A percentile compares a stretch with the other conserved stretches of the same genome.
phyloP scores from a whole-genome alignment of 257 asterid genomes.

The Solanum chilense region DNA sequence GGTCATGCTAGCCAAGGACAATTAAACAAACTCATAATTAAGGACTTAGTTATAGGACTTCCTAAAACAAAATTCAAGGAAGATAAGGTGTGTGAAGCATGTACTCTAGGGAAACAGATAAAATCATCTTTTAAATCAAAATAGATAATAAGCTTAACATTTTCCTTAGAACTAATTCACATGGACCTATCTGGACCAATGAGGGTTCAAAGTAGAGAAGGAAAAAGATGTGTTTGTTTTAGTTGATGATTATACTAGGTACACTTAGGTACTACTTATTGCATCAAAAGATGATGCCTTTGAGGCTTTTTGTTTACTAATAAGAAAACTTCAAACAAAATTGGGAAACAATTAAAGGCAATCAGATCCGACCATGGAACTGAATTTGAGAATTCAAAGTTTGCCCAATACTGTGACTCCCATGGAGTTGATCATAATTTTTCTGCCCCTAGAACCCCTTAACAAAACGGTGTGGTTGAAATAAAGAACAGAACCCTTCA shows the following conservation, averaged over 20 bases:
- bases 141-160: no score
- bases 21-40: not conserved
- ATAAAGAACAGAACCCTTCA: no score
- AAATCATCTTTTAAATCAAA: not conserved
- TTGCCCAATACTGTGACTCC: not conserved
- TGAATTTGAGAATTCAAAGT: not conserved
- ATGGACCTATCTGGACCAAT: not conserved
- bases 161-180: not conserved
- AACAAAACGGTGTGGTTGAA: not conserved
- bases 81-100: not conserved
- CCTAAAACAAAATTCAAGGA: not conserved
- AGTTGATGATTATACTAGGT: not conserved
- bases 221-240: not conserved
- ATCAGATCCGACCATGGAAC: not conserved
- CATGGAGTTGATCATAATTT: not conserved
- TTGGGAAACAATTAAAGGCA: not conserved
- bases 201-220: not conserved
- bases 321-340: no score
- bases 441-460: not conserved
- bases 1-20: not conserved
- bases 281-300: not conserved
- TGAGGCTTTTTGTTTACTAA: not conserved
- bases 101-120: not conserved
- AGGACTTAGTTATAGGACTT: not conserved
- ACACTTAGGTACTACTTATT: not conserved